Evolutionary conservation across 768 basidiomycete species (phyloP).

Genomic region (Suillus alpinus): DNA sequence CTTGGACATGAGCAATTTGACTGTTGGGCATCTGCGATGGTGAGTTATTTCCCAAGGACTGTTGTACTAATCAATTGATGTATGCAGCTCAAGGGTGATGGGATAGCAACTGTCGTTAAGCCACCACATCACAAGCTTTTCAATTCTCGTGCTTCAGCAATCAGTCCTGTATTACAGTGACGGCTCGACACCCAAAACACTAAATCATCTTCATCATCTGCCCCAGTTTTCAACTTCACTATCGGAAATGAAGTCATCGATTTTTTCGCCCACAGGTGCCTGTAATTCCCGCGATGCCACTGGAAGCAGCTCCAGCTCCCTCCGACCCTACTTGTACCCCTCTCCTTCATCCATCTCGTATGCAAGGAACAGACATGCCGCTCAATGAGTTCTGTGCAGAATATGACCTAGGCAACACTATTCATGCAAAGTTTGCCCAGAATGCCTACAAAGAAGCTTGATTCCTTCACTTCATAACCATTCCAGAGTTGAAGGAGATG

Average conservation of each 20-base stretch:
- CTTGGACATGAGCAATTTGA: neutral
- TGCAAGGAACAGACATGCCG: neutral
- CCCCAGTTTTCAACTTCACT: neutral
- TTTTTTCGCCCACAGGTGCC: neutral
- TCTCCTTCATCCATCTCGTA: neutral
- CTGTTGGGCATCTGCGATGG: slow-evolving; percentile 7
- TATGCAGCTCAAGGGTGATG: too few relatives aligned
- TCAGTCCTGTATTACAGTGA: neutral
- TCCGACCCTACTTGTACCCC: neutral
- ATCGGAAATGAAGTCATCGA: neutral
- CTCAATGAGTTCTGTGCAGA: neutral
- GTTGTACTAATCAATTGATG: too few relatives aligned
- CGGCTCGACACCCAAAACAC: neutral
- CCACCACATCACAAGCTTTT: neutral
- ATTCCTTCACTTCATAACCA: neutral
- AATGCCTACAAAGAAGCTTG: neutral
- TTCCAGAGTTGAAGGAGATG: neutral
- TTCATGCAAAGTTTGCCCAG: neutral
- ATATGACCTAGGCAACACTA: neutral
- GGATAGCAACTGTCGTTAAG: too few relatives aligned
- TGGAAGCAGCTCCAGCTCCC: neutral
- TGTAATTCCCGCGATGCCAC: neutral
- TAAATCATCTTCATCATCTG: neutral
- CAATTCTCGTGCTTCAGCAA: neutral
- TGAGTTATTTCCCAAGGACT: neutral